Conservation (phyloP, 768 basidiomycete genomes). For the Strobilomyces confusus region DNA sequence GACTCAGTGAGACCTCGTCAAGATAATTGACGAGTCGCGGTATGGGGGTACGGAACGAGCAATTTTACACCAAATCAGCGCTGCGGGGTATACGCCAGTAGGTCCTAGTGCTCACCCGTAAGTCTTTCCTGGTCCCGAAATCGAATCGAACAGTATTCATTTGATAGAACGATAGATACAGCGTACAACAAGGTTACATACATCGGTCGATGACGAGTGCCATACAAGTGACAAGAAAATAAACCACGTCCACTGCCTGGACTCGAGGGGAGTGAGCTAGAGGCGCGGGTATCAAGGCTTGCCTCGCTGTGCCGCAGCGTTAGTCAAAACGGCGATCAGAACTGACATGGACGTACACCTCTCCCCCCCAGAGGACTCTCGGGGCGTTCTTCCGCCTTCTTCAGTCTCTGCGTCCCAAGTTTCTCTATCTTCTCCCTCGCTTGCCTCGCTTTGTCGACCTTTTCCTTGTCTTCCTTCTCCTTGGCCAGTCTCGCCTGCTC, state of each 20-base stretch:
- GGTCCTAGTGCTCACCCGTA: not conserved
- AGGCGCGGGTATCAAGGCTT: not conserved
- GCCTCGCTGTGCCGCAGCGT: conserved; percentile 2
- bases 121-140: not conserved
- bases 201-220: not conserved
- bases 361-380: not conserved
- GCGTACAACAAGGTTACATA: conserved; percentile 7
- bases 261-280: not conserved
- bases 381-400: not conserved
- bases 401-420: not conserved
- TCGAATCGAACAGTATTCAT: not conserved
- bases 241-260: conserved; percentile 3
- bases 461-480: conserved; percentile 1
- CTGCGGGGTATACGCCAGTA: not conserved
- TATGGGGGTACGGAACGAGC: not conserved
- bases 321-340: not conserved
- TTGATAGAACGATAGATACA: not conserved
- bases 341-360: conserved; percentile 5
- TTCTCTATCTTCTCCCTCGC: not conserved
- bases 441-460: not conserved
- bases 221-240: conserved; percentile 9
- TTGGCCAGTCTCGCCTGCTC: not conserved
- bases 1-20: not conserved
- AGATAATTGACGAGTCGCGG: not conserved
- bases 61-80: not conserved